Base-by-base conservation (phyloP, 1,284 basidiomycete species). In the Xerocomus amazonicus region DNA sequence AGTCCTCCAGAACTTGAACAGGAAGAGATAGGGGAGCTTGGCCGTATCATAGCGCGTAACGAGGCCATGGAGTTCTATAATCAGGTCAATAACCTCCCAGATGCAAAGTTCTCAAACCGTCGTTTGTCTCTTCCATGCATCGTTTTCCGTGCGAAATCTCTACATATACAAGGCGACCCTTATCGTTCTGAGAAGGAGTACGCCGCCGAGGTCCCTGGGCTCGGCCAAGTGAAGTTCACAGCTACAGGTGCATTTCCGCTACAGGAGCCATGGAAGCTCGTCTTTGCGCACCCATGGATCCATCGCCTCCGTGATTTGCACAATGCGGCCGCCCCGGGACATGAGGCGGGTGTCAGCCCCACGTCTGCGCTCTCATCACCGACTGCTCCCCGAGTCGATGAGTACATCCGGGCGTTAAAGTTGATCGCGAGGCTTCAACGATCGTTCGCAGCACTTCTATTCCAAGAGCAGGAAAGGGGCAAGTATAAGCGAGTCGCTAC, bases 81-180 rank as follows among this genome's bases (percentile, higher is more conserved):
- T 9, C 16, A 4, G 3, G 27, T 49, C 45, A 29, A 14, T 12
- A 14, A 14, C 13, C 46, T 51, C 5, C 45, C 16, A 6, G 32
- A 41, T 7, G 50, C 40, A 23, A 28, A 26, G 4, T 39, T 38
- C 26, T 16, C 10, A 28, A 32, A 33, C 17, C 50, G 50, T 14
- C 50, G 50, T 14, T 40, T 51, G 9, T 23, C 36, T 23, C 50
- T 51, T 14, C 50, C 50, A 16, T 51, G 45, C 29, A 23, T 51
- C 9, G 17, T 51, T 16, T 51, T 51, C 27, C 45, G 9, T 29
- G 26, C 17, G 19, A 19, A 14, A 2, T 45, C 41, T 19, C 36
- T 49, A 14, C 16, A 16, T 2, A 13, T 45, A 8, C 17, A 33
- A 3, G 35, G 38, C 6, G 23, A 45, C 23, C 38, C 14, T 4